A percentile compares a stretch with the other conserved stretches of the same genome.
These are phyloP conservation scores for Epichloe aotearoae DNA, from an alignment of 2,329 filamentous ascomycete species.

Conservation along the genomic window DNA sequence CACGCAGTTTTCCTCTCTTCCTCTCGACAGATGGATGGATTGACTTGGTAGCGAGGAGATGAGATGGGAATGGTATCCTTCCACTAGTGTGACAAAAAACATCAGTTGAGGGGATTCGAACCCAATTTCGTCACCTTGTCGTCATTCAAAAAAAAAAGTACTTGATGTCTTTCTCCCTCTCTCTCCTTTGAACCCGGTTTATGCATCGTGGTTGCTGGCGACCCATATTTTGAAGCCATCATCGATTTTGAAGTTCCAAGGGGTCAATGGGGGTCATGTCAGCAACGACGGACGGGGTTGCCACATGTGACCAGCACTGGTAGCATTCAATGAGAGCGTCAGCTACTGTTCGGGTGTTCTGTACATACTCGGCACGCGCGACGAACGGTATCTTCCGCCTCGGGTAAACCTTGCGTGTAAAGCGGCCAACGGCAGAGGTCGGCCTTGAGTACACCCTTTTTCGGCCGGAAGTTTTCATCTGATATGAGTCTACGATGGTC, in stretches of 20 bases:
- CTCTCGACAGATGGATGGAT: not conserved
- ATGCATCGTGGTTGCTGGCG: not conserved
- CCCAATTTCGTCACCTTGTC: not conserved
- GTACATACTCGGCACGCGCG: no score
- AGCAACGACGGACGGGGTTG: not conserved
- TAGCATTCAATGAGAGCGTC: not conserved
- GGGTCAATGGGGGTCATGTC: not conserved
- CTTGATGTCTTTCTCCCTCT: not conserved
- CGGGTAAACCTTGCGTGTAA: no score
- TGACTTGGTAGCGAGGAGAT: not conserved
- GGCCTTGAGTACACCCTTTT: no score
- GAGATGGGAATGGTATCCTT: not conserved
- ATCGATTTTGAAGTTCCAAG: not conserved
- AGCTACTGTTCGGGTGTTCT: no score
- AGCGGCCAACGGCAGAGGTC: no score
- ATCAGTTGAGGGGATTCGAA: not conserved
- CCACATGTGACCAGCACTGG: not conserved
- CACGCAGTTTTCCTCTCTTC: not conserved
- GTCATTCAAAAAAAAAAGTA: not conserved
- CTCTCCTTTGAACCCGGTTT: not conserved
- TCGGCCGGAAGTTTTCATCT: no score
- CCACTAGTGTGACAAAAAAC: not conserved
- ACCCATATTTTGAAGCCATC: constrained; percentile 2
- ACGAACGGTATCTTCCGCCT: no score
- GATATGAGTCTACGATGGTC: no score